Base-by-base conservation (phyloP, 331 rosid genomes). In the Saraca asoca region DNA sequence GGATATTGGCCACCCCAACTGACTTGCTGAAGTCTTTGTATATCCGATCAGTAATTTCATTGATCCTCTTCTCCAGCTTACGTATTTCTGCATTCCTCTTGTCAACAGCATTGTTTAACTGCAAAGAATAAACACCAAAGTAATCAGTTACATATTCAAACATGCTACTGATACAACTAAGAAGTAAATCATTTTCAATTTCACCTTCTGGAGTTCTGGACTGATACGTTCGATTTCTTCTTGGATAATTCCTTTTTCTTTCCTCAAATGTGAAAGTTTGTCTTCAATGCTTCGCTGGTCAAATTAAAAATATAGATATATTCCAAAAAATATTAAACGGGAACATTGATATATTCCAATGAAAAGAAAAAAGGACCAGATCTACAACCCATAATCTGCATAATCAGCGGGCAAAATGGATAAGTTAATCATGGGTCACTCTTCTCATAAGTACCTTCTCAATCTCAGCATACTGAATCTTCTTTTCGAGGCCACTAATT, bases 1-100 rank as follows among this genome's bases (percentile, higher is more conserved):
- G 97, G 45, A 94, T 94, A 81, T 94, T 94, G 76, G 96, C 88
- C 58, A 90, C 97, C 75, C 97, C 97, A 73, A 94, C 96, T 41
- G 96, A 85, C 79, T 72, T 78, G 80, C 99, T 94, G 66, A 94
- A 94, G 72, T 88, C 77, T 80, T 64, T 85, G 82, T 94, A 94
- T 53, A 90, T 87, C 64, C 84, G 71, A 71, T 94, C 99, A 64
- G 88, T 87, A 74, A 86, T 94, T 81, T 85, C 95, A 85, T 94
- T 94, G 69, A 90, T 94, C 74, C 87, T 83, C 83, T 82, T 94
- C 86, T 88, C 99, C 62, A 85, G 87, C 82, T 78, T 88, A 45
- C 52, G 68, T 51, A 90, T 80, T 57, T 90, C 95, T 52, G 72
- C 45, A 62, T 79, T 79, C 83, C 90, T 88, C 90, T 80, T 94